phyloP scores from a whole-genome alignment of 1,284 basidiomycete species.

The Ustilago lituana region DNA sequence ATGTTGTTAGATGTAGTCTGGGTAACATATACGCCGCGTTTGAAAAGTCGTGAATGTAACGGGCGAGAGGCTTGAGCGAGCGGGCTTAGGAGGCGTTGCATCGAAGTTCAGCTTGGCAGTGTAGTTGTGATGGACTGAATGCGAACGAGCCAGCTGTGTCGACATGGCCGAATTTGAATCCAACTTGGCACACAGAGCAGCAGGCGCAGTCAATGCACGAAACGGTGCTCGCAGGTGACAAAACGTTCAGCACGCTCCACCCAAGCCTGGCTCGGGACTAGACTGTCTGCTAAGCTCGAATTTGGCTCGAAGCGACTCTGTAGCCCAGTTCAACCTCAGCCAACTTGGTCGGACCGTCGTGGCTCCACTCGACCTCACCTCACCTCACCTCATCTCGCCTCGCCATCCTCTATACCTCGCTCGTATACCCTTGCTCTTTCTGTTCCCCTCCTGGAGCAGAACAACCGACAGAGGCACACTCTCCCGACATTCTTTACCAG shows the following conservation, averaged over 20 bases:
- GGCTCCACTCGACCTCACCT: too few relatives aligned
- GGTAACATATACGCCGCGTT: too few relatives aligned
- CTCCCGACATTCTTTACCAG: neutral
- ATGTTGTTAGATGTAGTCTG: too few relatives aligned
- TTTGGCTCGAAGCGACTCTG: neutral
- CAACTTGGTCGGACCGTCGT: too few relatives aligned
- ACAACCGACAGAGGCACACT: neutral
- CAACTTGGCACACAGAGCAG: too few relatives aligned
- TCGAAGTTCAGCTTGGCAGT: too few relatives aligned
- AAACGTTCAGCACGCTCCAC: constrained; percentile 12
- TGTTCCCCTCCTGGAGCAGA: neutral
- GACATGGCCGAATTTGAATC: neutral
- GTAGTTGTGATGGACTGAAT: too few relatives aligned
- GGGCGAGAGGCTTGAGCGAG: neutral
- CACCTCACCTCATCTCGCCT: neutral
- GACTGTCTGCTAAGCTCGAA: constrained; percentile 20
- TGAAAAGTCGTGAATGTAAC: too few relatives aligned
- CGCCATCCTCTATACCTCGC: constrained; percentile 5
- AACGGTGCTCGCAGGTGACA: too few relatives aligned
- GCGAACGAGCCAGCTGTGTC: constrained; percentile 11
- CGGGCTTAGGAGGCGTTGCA: neutral
- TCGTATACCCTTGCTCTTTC: constrained; percentile 7
- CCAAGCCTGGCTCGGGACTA: too few relatives aligned
- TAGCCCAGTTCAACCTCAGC: neutral
- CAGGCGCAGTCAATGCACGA: constrained; percentile 2